Base-by-base conservation (phyloP, 306 rosid genomes). In the Pyrus bretschneideri region DNA sequence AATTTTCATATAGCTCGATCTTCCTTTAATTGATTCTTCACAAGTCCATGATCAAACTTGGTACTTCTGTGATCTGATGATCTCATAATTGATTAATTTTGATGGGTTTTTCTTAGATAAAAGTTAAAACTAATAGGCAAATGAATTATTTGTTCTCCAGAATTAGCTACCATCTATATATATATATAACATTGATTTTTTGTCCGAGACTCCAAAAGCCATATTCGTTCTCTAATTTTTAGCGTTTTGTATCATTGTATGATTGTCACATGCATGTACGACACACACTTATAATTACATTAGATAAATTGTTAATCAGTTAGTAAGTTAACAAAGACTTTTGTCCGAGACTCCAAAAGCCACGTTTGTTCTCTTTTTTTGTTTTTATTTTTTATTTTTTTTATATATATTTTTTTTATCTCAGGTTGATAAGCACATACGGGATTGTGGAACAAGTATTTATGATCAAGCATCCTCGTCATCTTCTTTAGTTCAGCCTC, bases 401-500 rank as follows among this genome's bases (percentile, higher is more conserved):
- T 44, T 13, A 6, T 23, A 4, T 23, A 3, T 9, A 25, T 25
- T 25, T 25, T 23, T 21, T 19, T 57, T n/a, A 69, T 75, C 29
- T 46, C 69, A 86, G 89, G 85, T 25, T 58, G 42, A 54, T 52
- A 79, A 62, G 64, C 31, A 67, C 57, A 77, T 44, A 64, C 30
- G 69, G 75, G 65, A 83, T 4, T 83, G 30, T 17, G 60, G 46
- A 51, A 13, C 60, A 40, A 58, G 67, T 23, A n/a, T 30, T 86
- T 78, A 40, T 85, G 85, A 87, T 84, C 87, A 71, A 81, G 74
- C 74, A 75, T 72, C 21, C 40, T 55, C 51, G 55, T 46, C 69
- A 4, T 74, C 58, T 49, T 78, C 76, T 80, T 62, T 81, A 79
- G 30, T 70, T 67, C 82, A 70, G 46, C 49, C 70, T 68, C 58